Evolutionary conservation across 2,329 filamentous ascomycete genomes (phyloP).

Genomic region (Albifimbria verrucaria): DNA sequence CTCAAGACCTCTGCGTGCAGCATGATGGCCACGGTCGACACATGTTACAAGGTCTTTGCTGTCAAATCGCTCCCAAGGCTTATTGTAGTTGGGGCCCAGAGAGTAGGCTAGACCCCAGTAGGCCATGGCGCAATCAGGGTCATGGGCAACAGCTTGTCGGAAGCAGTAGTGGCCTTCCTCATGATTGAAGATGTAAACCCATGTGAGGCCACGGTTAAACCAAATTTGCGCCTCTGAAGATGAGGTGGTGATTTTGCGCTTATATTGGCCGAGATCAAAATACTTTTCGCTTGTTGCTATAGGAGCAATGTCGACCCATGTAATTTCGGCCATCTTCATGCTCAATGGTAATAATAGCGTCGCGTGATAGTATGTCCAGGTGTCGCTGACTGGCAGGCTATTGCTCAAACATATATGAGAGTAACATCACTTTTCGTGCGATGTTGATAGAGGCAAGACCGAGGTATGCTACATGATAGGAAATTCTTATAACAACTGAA

Average conservation of each 20-base stretch:
- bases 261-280: slow-evolving; percentile 56
- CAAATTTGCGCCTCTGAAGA: slow-evolving; percentile 52
- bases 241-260: slow-evolving; percentile 49
- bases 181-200: slow-evolving; percentile 71
- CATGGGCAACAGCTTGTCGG: slow-evolving; percentile 48
- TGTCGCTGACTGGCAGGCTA: too few species aligned
- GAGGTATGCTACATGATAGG: too few species aligned
- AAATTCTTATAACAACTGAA: too few species aligned
- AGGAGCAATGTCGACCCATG: too few species aligned
- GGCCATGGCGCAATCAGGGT: slow-evolving; percentile 55
- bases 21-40: slow-evolving; percentile 9
- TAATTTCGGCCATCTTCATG: too few species aligned
- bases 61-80: slow-evolving; percentile 54
- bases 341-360: too few species aligned
- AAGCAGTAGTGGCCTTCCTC: slow-evolving; percentile 63
- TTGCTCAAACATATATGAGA: too few species aligned
- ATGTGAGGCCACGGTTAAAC: slow-evolving; percentile 66
- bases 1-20: too few species aligned
- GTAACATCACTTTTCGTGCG: too few species aligned
- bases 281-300: too few species aligned
- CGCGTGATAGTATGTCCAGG: too few species aligned
- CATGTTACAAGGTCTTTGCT: slow-evolving; percentile 16
- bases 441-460: too few species aligned
- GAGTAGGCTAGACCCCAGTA: slow-evolving; percentile 68
- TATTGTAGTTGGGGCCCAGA: slow-evolving; percentile 69